Conservation (phyloP, 192 early-diverging fungal genomes). For the Umbelopsis sp. region DNA sequence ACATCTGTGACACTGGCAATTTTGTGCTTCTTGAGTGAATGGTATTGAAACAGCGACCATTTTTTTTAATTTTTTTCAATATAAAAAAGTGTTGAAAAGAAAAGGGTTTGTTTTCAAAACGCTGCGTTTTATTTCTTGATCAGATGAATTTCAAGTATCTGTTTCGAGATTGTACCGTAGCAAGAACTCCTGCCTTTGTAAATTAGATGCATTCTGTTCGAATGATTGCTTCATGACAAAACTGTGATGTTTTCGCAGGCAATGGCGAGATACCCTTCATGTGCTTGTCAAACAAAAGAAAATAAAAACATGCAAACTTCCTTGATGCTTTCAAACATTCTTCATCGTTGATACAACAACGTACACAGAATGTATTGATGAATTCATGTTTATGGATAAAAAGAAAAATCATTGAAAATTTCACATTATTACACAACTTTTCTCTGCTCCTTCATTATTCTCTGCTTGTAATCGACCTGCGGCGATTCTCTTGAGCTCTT, state of each 20-base stretch:
- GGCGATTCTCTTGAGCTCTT: constrained; percentile 68
- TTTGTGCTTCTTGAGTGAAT: no score
- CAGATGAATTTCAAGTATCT: constrained; percentile 8
- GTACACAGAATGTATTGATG: neutral
- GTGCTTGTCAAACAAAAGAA: neutral
- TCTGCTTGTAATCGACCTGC: constrained; percentile 26
- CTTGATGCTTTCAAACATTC: neutral
- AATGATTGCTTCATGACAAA: neutral
- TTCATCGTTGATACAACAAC: neutral
- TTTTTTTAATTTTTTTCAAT: no score
- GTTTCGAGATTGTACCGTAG: constrained; percentile 12
- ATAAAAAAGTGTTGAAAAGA: no score
- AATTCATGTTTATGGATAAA: neutral
- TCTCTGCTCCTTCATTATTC: neutral
- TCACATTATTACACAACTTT: constrained; percentile 15
- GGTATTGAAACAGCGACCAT: neutral
- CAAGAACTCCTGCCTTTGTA: neutral
- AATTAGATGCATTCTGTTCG: neutral
- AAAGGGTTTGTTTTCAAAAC: neutral
- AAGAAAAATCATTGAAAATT: neutral
- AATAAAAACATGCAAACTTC: neutral
- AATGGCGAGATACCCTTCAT: neutral
- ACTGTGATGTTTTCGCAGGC: neutral
- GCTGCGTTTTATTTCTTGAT: constrained; percentile 20
- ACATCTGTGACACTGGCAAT: no score